These are phyloP conservation scores for Graphilbum fragrans DNA, from an alignment of 2,329 filamentous ascomycete species.

Conservation along the genomic window DNA sequence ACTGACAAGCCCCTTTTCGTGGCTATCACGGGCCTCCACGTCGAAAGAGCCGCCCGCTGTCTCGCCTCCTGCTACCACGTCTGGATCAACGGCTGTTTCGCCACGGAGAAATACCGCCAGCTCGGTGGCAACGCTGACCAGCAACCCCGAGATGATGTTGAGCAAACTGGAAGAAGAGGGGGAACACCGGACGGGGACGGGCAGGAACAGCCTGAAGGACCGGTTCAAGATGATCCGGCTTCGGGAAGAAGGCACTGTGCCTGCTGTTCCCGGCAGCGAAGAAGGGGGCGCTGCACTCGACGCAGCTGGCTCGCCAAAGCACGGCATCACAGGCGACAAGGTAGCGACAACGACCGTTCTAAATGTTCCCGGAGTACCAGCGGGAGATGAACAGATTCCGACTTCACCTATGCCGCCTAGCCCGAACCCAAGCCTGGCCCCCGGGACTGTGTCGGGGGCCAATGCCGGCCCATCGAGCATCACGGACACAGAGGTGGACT, in stretches of 20 bases:
- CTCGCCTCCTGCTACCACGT: constrained; percentile 28
- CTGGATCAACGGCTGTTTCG: constrained; percentile 17
- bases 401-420: constrained; percentile 45
- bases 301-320: constrained; percentile 2
- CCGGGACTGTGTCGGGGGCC: constrained; percentile 75
- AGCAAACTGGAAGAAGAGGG: constrained; percentile 60
- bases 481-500: constrained; percentile 65
- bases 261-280: not conserved
- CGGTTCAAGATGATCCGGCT: constrained; percentile 67
- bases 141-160: constrained; percentile 71
- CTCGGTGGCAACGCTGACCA: constrained; percentile 65
- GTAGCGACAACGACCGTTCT: constrained; percentile 1
- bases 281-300: constrained; percentile 17
- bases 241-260: constrained; percentile 55
- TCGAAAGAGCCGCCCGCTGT: constrained; percentile 38
- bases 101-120: constrained; percentile 63
- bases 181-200: constrained; percentile 26
- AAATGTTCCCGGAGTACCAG: not conserved
- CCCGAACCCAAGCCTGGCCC: constrained; percentile 60
- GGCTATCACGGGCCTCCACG: constrained; percentile 60
- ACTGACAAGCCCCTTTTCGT: constrained; percentile 77
- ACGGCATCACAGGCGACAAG: not conserved
- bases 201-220: constrained; percentile 59
- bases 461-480: constrained; percentile 62
- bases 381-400: constrained; percentile 14